Percentiles rank a stretch among this genome's conserved stretches.
Evolutionary conservation across 768 basidiomycete species (phyloP).

Genomic region (Pleurotus pulmonarius): DNA sequence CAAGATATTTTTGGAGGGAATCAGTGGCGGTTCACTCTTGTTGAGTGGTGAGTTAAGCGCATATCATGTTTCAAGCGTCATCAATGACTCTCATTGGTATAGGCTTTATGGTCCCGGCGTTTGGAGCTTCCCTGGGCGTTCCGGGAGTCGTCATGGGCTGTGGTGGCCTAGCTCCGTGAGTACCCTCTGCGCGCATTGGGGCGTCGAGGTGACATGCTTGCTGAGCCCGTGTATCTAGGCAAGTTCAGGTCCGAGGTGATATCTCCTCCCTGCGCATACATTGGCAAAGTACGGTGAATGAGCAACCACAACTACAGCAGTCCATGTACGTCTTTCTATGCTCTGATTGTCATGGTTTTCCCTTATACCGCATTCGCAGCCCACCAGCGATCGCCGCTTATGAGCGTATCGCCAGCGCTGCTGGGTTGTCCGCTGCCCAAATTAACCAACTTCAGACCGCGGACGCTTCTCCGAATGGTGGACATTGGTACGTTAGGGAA

Average conservation of each 20-base stretch:
- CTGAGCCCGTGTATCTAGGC: conserved; percentile 9
- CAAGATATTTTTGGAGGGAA: conserved; percentile 22
- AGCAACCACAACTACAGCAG: conserved; percentile 16
- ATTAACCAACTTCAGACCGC: conserved; percentile 19
- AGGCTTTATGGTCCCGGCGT: conserved; percentile 22
- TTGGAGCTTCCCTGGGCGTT: conserved; percentile 20
- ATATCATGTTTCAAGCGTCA: too few relatives aligned
- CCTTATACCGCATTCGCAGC: conserved; percentile 4
- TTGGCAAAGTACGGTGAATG: conserved; percentile 22
- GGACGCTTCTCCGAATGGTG: conserved; percentile 21
- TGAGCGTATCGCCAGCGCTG: conserved; percentile 16
- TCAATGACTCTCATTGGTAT: neutral
- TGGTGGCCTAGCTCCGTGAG: conserved; percentile 22
- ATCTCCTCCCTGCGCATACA: conserved; percentile 20
- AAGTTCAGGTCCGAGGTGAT: conserved; percentile 22
- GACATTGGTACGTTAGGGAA: conserved; percentile 18
- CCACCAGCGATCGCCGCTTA: conserved; percentile 19
- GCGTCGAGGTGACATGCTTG: neutral
- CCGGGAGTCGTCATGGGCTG: conserved; percentile 21
- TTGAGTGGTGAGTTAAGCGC: conserved; percentile 16
- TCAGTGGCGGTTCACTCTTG: conserved; percentile 23
- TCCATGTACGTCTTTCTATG: conserved; percentile 14
- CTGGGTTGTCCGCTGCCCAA: conserved; percentile 12
- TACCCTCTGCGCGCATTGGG: neutral
- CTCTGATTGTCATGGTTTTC: neutral